Evolutionary conservation across 169 alveolate genomes (phyloP), one percentile per base, ranked within the genome.

Genomic region (Eimeria necatrix): DNA sequence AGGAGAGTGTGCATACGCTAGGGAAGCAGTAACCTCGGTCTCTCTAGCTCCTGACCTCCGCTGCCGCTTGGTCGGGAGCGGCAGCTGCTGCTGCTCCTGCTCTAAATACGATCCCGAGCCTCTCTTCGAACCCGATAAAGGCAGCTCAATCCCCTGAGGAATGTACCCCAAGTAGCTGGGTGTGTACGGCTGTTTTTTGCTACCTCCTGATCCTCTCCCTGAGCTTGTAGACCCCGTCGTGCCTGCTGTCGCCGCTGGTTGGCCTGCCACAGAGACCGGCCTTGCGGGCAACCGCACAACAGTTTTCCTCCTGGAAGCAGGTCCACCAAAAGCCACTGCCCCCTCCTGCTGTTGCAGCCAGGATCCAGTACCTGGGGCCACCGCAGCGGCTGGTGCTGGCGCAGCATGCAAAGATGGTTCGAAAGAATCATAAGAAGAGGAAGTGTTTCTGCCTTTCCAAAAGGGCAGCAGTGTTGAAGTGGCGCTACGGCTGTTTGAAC

Each of bases 71-170:
- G 81, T 4, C 41, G 14, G 81, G n/a, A 48, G 81, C 12, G 14
- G 81, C 81, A 71, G 81, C 51, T 71, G 81, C 49, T 71, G 81
- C 81, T 71, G 51, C 81, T 24, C n/a, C 53, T 20, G 81, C 41
- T 71, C 81, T 48, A 20, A 48, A 26, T 71, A 48, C 73, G 12
- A 26, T 26, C n/a, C 32, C 81, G 81, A 71, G n/a, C 49, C 81
- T 71, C 51, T 71, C 46, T 71, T 71, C 4, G 81, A n/a, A 32
- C 4, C n/a, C 14, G 53, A 48, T 2, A 71, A 48, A 4, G 81
- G 81, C 53, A 71, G 5, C 48, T 71, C 81, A 24, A 71, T 71
- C 6, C 81, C 81, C 48, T 71, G 51, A 71, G 81, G 81, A 12
- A 71, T 32, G 22, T 71, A 71, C 4, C 81, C 81, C 81, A 71